A percentile compares a stretch with the other conserved stretches of the same genome.
These are phyloP conservation scores for Glaciozyma antarctica DNA, from an alignment of 768 basidiomycete genomes.

Conservation along the genomic window DNA sequence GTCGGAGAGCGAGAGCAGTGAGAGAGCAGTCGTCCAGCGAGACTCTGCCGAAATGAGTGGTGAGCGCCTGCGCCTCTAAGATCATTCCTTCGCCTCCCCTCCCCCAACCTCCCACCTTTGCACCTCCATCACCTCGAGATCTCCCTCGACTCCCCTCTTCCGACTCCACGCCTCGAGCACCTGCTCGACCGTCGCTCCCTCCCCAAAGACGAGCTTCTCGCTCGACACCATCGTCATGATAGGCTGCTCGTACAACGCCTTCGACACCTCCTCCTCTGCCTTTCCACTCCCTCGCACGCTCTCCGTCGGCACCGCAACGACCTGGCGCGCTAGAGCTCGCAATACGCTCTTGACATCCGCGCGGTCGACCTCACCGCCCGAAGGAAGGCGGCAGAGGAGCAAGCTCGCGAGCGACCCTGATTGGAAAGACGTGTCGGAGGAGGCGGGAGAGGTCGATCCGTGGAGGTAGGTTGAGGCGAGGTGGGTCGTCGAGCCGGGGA, in stretches of 20 bases:
- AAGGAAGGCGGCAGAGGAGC: conserved; percentile 48
- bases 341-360: conserved; percentile 50
- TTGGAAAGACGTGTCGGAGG: conserved; percentile 49
- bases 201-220: conserved; percentile 29
- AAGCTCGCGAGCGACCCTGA: conserved; percentile 42
- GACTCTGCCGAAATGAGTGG: too few species aligned
- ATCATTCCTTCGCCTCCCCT: neutral
- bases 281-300: conserved; percentile 33
- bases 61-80: too few species aligned
- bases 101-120: conserved; percentile 39
- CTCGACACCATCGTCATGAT: conserved; percentile 46
- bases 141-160: conserved; percentile 45
- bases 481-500: conserved; percentile 10
- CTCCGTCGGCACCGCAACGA: conserved; percentile 67
- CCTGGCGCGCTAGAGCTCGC: conserved; percentile 70
- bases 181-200: conserved; percentile 36
- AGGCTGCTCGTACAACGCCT: conserved; percentile 59
- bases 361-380: conserved; percentile 24
- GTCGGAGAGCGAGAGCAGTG: too few species aligned
- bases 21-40: too few species aligned
- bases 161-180: conserved; percentile 52
- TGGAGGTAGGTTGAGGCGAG: conserved; percentile 34
- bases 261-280: conserved; percentile 42
- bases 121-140: conserved; percentile 39
- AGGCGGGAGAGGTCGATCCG: conserved; percentile 52